Conservation (phyloP, 805 yeast species). For the Metschnikowia borealis region DNA sequence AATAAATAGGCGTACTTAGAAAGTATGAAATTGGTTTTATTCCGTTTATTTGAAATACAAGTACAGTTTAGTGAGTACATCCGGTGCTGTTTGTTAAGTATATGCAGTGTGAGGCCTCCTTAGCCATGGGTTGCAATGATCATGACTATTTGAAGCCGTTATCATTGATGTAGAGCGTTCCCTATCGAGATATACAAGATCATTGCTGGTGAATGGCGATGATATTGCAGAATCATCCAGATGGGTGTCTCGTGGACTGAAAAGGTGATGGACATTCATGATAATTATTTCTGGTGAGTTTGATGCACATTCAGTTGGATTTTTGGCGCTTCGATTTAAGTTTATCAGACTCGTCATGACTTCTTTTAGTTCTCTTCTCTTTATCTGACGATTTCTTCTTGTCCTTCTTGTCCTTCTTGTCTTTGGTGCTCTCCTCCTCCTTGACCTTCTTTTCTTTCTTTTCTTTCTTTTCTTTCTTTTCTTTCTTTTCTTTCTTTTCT, state of each 20-base stretch:
- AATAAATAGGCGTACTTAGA: no score
- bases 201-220: background rate
- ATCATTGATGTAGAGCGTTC: background rate
- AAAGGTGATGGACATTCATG: no score
- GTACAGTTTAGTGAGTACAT: background rate
- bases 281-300: background rate
- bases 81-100: background rate
- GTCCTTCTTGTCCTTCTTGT: constrained; percentile 17
- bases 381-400: constrained; percentile 14
- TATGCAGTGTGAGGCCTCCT: background rate
- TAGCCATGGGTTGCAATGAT: background rate
- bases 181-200: background rate
- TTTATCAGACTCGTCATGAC: constrained; percentile 6
- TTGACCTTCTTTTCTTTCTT: background rate
- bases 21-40: background rate
- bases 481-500: constrained; percentile 20
- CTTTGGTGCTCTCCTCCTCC: constrained; percentile 2
- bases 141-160: background rate
- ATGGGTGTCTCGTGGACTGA: no score
- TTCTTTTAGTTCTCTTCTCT: constrained; percentile 16
- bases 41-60: no score
- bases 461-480: constrained; percentile 11
- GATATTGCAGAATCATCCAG: no score
- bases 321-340: background rate
- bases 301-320: background rate